phyloP scores from a whole-genome alignment of 345 rosid species.

The Reutealis trisperma region DNA sequence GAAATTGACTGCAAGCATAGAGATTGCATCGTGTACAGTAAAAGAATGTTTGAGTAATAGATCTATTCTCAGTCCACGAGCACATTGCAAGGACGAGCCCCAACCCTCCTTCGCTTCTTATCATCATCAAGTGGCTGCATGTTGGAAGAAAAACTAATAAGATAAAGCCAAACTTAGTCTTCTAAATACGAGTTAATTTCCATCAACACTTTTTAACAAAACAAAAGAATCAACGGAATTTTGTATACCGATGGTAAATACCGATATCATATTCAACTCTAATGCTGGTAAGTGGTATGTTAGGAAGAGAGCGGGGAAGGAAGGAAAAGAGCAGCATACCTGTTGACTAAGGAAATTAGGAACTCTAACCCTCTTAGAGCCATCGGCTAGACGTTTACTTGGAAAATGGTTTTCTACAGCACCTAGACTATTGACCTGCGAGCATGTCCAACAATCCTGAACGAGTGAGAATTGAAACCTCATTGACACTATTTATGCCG shows the following conservation, averaged over 20 bases:
- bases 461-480: neutral
- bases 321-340: constrained; percentile 16
- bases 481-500: neutral
- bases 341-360: constrained; percentile 55
- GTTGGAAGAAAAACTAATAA: constrained; percentile 9
- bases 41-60: neutral
- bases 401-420: constrained; percentile 57
- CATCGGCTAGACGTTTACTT: constrained; percentile 77
- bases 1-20: neutral
- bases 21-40: neutral
- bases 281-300: no score
- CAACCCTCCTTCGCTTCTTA: constrained; percentile 37
- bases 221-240: neutral
- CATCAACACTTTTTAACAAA: neutral
- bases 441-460: constrained; percentile 4
- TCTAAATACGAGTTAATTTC: no score
- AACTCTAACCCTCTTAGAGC: constrained; percentile 80
- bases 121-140: constrained; percentile 46
- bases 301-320: no score
- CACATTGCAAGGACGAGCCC: constrained; percentile 45
- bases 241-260: neutral
- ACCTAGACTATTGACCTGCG: constrained; percentile 52
- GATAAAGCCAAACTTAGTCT: no score
- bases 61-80: constrained; percentile 31
- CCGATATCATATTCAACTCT: neutral